These are phyloP conservation scores for Komagataella pastoris DNA, from an alignment of 805 yeast species.

Conservation along the genomic window DNA sequence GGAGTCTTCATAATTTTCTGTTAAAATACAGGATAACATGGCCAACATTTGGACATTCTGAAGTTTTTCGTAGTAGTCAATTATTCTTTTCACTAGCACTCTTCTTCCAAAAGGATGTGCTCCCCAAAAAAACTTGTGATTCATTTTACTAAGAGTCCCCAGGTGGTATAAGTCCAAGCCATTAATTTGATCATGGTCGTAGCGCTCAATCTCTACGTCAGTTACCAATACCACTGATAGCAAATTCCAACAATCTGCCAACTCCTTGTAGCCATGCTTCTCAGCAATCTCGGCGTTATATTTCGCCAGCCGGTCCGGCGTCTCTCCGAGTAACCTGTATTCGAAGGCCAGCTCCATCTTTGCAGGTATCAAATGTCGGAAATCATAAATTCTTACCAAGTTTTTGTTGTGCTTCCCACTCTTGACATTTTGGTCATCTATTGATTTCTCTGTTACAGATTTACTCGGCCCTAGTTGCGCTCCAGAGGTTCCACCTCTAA, in stretches of 20 bases:
- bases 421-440: constrained; percentile 11
- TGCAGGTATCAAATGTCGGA: constrained; percentile 60
- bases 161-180: background rate
- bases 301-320: constrained; percentile 50
- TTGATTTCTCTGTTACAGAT: constrained; percentile 24
- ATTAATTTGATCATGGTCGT: background rate
- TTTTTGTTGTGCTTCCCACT: constrained; percentile 25
- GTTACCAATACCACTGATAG: constrained; percentile 32
- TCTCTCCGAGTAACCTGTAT: constrained; percentile 48
- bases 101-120: constrained; percentile 62
- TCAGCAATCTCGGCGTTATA: constrained; percentile 64
- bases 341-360: constrained; percentile 57
- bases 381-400: constrained; percentile 51
- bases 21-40: constrained; percentile 65
- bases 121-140: constrained; percentile 42
- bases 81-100: constrained; percentile 50
- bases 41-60: constrained; percentile 84
- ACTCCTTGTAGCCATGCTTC: constrained; percentile 42
- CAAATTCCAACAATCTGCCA: constrained; percentile 68
- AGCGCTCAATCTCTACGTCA: constrained; percentile 18
- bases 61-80: constrained; percentile 46
- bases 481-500: constrained; percentile 5
- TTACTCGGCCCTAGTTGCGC: constrained; percentile 15
- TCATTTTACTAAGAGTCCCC: background rate
- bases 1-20: constrained; percentile 23